These are phyloP conservation scores for Ogataea methylovora DNA, from an alignment of 805 yeast genomes.

Conservation along the genomic window DNA sequence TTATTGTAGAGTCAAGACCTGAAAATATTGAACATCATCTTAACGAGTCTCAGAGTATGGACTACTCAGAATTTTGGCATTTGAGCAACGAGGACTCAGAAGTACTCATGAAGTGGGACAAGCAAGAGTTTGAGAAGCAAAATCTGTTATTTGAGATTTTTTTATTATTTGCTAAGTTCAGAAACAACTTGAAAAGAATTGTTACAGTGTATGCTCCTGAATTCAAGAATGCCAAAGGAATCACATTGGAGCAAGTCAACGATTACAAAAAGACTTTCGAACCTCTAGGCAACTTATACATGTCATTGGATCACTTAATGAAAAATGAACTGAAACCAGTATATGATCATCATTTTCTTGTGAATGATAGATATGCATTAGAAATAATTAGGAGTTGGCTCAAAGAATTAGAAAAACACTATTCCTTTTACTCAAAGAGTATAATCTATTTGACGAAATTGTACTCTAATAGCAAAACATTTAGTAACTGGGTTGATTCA, in stretches of 20 bases:
- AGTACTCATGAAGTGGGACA: constrained; percentile 16
- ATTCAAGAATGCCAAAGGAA: constrained; percentile 7
- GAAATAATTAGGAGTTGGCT: constrained; percentile 19
- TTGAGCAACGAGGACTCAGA: constrained; percentile 16
- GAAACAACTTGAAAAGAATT: constrained; percentile 20
- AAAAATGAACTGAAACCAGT: constrained; percentile 16
- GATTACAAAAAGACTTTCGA: constrained; percentile 23
- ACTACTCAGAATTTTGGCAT: constrained; percentile 23
- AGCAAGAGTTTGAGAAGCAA: constrained; percentile 20
- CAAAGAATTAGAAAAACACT: constrained; percentile 16
- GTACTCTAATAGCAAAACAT: constrained; percentile 16
- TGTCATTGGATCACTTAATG: constrained; percentile 19
- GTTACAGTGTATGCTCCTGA: constrained; percentile 19
- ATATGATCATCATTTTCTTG: constrained; percentile 20
- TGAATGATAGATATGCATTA: constrained; percentile 19
- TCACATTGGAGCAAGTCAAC: constrained; percentile 10
- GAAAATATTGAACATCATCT: constrained; percentile 12
- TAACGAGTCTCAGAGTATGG: constrained; percentile 15
- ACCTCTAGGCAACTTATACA: constrained; percentile 16
- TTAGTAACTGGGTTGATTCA: constrained; percentile 17
- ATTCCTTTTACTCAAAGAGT: constrained; percentile 20
- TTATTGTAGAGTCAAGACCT: constrained; percentile 22
- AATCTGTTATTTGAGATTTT: constrained; percentile 23
- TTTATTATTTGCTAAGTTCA: constrained; percentile 15
- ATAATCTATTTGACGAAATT: constrained; percentile 21